Base-by-base conservation (phyloP, 1,139 yeast species). In the Geotrichum bryndzae region DNA sequence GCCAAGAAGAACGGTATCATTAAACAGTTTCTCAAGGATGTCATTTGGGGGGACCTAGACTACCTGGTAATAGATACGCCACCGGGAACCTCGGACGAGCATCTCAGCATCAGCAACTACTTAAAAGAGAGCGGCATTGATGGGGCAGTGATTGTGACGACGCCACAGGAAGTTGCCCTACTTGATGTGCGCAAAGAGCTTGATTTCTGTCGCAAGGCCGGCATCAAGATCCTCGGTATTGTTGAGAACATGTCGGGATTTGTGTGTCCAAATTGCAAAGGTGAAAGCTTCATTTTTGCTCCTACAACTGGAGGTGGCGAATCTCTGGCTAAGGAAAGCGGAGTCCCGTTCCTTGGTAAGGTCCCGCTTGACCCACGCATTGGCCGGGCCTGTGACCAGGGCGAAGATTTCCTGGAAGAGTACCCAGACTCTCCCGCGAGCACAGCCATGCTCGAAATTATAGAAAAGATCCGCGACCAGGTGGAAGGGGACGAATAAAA, bases 191-290 rank as follows among this genome's bases (percentile, higher is more conserved):
- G 99, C 63, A 95, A 94, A 74, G 99, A 95, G 73, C 89, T 95
- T 46, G 96, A 92, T 73, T 95, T 95, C 69, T 95, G 99, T 74
- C 81, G 84, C 58, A 95, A 94, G 73, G 98, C 97, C 1, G 87
- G 86, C 3, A 91, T 95, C 64, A 86, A 82, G 62, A 83, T 95
- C 2, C 74, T 94, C 60, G 99, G 99, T 0, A 75, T 95, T 33
- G 97, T 95, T 41, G 99, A 95, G 73, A 95, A 95, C 73, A 95
- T 95, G 99, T 85, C 96, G 6, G 99, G 99, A 1, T 95, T 95
- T 77, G 98, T 95, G 18, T 95, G 99, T 73, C 99, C 99, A 3
- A 85, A 80, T 68, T 95, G 99, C 74, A 83, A 89, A 65, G 96
- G 96, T 8, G 90, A 91, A 74, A 88, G 96, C 0, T 86, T 87